A percentile compares a stretch with the other conserved stretches of the same genome.
These are phyloP conservation scores for Leccinum subgranulosum DNA, from an alignment of 768 basidiomycete species.

Conservation along the genomic window DNA sequence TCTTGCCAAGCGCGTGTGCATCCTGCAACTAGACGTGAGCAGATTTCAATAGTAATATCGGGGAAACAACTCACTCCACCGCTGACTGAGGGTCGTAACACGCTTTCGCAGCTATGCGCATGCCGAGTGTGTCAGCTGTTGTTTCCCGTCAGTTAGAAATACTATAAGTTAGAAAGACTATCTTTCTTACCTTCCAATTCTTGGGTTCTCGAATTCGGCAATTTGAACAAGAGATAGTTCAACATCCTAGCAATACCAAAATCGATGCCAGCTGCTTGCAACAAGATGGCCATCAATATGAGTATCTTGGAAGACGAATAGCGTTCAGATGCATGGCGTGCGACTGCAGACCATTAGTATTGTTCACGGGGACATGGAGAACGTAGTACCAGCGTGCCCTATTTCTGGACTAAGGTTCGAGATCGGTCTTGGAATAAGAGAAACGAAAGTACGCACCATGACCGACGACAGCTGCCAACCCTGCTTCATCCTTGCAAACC, in stretches of 20 bases:
- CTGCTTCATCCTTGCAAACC: conserved; percentile 71
- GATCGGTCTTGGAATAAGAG: neutral
- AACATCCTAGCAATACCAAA: conserved; percentile 47
- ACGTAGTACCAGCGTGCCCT: conserved; percentile 61
- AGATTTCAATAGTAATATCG: neutral
- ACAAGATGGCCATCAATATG: conserved; percentile 37
- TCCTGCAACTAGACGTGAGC: conserved; percentile 37
- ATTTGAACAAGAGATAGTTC: conserved; percentile 53
- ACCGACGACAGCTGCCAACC: conserved; percentile 78
- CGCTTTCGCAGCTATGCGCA: conserved; percentile 75
- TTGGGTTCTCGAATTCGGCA: conserved; percentile 80
- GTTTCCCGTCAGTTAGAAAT: conserved; percentile 1
- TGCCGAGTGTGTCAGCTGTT: conserved; percentile 81
- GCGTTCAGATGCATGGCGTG: conserved; percentile 52
- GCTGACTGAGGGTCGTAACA: conserved; percentile 84
- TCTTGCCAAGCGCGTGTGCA: conserved; percentile 66
- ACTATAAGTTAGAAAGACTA: neutral
- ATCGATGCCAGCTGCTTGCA: conserved; percentile 54
- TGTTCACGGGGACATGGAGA: neutral
- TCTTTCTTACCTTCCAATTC: conserved; percentile 68
- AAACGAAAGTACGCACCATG: conserved; percentile 52
- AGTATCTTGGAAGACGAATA: conserved; percentile 43
- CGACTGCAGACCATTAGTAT: conserved; percentile 38
- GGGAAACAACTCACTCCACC: conserved; percentile 47
- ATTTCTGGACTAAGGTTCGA: conserved; percentile 51